These are phyloP conservation scores for Hygrophorus russula DNA, from an alignment of 768 basidiomycete species.

Conservation along the genomic window DNA sequence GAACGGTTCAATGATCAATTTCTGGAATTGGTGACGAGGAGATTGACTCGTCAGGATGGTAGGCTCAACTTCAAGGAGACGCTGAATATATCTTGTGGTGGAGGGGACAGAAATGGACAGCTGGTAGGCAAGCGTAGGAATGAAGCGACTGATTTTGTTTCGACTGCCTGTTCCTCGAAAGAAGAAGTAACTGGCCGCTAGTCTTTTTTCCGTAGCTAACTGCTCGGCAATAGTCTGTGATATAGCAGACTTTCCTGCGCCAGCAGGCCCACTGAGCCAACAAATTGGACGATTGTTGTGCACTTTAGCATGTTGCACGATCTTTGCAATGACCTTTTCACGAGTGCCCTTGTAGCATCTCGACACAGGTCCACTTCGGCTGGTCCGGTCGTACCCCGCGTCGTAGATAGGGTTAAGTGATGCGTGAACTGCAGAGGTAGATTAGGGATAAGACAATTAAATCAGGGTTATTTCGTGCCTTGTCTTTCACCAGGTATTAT, in stretches of 20 bases:
- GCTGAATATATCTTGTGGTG: background rate
- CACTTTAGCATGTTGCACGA: too few species aligned
- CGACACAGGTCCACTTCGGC: background rate
- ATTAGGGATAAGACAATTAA: background rate
- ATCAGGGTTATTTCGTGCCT: background rate
- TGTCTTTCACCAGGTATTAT: background rate
- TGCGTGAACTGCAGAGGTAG: background rate
- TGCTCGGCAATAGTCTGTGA: conserved; percentile 11
- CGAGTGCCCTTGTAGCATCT: conserved; percentile 11
- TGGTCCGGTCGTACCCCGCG: background rate
- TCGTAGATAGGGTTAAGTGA: background rate
- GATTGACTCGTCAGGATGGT: conserved; percentile 1
- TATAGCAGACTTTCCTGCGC: conserved; percentile 12
- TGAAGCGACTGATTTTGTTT: conserved; percentile 10
- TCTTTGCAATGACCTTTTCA: background rate
- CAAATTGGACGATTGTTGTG: too few species aligned
- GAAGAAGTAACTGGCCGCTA: conserved; percentile 23
- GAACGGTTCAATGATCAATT: conserved; percentile 10
- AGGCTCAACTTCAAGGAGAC: conserved; percentile 5
- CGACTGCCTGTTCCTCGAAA: conserved; percentile 15
- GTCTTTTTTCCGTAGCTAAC: conserved; percentile 7
- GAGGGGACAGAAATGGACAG: conserved; percentile 6
- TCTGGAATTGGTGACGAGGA: conserved; percentile 6
- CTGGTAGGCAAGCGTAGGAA: conserved; percentile 17
- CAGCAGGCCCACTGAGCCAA: conserved; percentile 12